Base-by-base conservation (phyloP, 2,329 filamentous ascomycete genomes). In the Epichloe uncinata region DNA sequence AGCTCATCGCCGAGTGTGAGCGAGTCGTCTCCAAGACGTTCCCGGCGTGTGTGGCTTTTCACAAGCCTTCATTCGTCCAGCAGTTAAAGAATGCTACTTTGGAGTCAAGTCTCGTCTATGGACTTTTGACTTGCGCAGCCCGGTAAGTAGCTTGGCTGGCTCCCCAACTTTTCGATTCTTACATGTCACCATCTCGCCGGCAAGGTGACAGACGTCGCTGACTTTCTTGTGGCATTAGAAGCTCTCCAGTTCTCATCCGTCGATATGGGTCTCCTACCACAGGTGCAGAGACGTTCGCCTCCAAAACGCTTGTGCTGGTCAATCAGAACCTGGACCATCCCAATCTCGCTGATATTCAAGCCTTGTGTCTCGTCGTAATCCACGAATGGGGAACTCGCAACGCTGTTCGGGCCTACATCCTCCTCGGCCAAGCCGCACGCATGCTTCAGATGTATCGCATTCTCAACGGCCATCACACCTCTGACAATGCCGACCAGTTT, bases 371-470 rank as follows among this genome's bases (percentile, higher is more conserved):
- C 49, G 65, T 81, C 55, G 75, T 79, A 55, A 77, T 81, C 48
- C 78, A 81, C 56, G 78, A 81, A 64, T 81, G 78, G 78, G 78
- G 78, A 45, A 75, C 73, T 51, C 67, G 78, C 41, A 80, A 79
- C 61, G 78, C 78, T 37, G 75, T 81, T 33, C 75, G 78, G 16
- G 78, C 78, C 53, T 81, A 81, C 68, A 74, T 79, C 61, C 80
- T 80, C 59, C 69, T 81, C 22, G 78, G 78, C 54, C 77, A 81
- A 60, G 78, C 78, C 34, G 73, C 76, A n/a, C 75, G 78, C 52
- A 80, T 81, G 77, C 71, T 78, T 34, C 78, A 81, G 65, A 81
- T 81, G 78, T 79, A 75, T 57, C 72, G 76, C 54, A 75, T 81
- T 50, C 71, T 81, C 43, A 75, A 78, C 56, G 71, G 70, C 40